Evolutionary conservation across 2,329 filamentous ascomycete species (phyloP).

Genomic region (Tetracladium maxilliforme): DNA sequence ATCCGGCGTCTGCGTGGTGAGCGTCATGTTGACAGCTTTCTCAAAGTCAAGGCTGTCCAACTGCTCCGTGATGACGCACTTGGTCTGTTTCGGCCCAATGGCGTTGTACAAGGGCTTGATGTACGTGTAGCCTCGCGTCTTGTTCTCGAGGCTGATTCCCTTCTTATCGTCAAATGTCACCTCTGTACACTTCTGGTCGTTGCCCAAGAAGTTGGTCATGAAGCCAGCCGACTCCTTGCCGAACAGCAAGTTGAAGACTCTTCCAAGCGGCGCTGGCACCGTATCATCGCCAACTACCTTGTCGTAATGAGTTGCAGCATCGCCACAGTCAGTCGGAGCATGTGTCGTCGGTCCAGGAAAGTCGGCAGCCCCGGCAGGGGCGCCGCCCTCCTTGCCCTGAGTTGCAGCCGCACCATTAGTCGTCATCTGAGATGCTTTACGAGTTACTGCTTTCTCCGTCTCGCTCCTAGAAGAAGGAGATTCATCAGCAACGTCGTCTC

Average conservation of each 20-base stretch:
- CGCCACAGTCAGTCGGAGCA: constrained; percentile 71
- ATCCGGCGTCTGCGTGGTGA: constrained; percentile 81
- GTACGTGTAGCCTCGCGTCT: constrained; percentile 64
- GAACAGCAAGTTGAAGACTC: constrained; percentile 81
- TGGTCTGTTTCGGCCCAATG: constrained; percentile 88
- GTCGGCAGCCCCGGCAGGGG: constrained; percentile 34
- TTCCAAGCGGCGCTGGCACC: constrained; percentile 76
- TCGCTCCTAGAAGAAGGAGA: constrained; percentile 30
- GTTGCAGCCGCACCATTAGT: constrained; percentile 29
- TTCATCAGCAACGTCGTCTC: constrained; percentile 23
- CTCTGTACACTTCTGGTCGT: constrained; percentile 83
- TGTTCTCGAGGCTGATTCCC: constrained; percentile 61
- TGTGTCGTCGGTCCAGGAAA: constrained; percentile 80
- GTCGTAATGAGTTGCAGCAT: constrained; percentile 67
- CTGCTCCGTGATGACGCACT: constrained; percentile 76
- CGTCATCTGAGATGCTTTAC: constrained; percentile 52
- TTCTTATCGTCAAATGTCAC: constrained; percentile 75
- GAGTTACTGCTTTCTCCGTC: constrained; percentile 45
- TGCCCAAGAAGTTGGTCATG: constrained; percentile 74
- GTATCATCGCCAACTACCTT: constrained; percentile 74
- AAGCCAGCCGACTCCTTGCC: constrained; percentile 66
- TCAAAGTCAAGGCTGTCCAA: constrained; percentile 80
- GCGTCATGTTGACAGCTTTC: constrained; percentile 68
- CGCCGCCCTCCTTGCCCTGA: constrained; percentile 31
- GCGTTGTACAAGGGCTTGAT: constrained; percentile 77